Percentiles rank a stretch among this genome's conserved stretches.
phyloP scores from a whole-genome alignment of 2,329 filamentous ascomycete species.

The Epichloe scottii region DNA sequence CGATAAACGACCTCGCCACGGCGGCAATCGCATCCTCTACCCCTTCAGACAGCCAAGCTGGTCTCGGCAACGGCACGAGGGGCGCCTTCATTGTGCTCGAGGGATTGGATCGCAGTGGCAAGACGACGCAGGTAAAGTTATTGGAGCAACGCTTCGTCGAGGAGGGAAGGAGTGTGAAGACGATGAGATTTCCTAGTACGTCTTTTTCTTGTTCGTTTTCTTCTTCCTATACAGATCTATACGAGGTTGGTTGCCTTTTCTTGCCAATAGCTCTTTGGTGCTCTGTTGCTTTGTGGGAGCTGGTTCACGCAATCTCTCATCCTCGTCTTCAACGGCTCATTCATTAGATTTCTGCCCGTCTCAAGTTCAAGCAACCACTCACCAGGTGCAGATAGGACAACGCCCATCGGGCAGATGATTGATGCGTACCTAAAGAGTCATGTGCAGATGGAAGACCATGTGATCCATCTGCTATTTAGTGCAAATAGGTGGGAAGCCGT shows the following conservation, averaged over 20 bases:
- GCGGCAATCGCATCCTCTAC: slow-evolving; percentile 32
- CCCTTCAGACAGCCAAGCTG: not conserved
- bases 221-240: not conserved
- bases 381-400: slow-evolving; percentile 53
- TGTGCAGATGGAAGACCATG: slow-evolving; percentile 69
- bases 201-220: slow-evolving; percentile 6
- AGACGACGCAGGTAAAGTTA: slow-evolving; percentile 75
- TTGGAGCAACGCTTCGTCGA: slow-evolving; percentile 44
- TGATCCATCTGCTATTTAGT: slow-evolving; percentile 80
- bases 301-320: too few relatives aligned
- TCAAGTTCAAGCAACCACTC: not conserved
- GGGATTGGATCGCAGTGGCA: slow-evolving; percentile 80
- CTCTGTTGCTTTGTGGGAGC: too few relatives aligned
- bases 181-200: slow-evolving; percentile 46
- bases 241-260: not conserved
- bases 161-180: slow-evolving; percentile 34
- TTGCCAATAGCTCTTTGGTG: not conserved
- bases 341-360: too few relatives aligned
- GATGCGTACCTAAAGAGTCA: slow-evolving; percentile 66
- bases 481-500: slow-evolving; percentile 79
- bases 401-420: slow-evolving; percentile 78
- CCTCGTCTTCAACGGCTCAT: too few relatives aligned
- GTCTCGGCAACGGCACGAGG: slow-evolving; percentile 16
- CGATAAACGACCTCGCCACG: slow-evolving; percentile 37
- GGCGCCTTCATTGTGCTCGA: slow-evolving; percentile 77